Base-by-base conservation (phyloP, 768 basidiomycete genomes). In the Lenzites betulinus region DNA sequence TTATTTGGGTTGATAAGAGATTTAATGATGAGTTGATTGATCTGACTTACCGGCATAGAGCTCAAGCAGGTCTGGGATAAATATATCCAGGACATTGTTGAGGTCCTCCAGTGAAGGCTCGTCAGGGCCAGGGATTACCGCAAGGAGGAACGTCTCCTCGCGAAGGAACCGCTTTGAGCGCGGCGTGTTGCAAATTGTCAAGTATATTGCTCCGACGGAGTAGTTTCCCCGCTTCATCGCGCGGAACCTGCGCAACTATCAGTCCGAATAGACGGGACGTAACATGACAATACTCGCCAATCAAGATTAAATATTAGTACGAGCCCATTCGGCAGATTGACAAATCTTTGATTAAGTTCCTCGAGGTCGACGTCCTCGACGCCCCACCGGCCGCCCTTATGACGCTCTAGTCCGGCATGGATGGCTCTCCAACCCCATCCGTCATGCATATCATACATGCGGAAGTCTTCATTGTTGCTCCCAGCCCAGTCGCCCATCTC, bases 351-450 rank as follows among this genome's bases (percentile, higher is more conserved):
- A 11, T 58, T 18, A 2, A 61, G 4, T 7, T 68, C 53, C 11
- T 54, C 18, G 1, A 69, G 63, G 54, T 67, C 63, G n/a, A 67
- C 61, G 56, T 73, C 71, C 26, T 63, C 48, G 5, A 71, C 48
- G 1, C 42, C 51, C 63, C 63, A 70, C 7, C 1, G 1, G 3
- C 68, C 67, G 8, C 58, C 55, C 5, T 43, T 50, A 0, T 58
- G 60, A 0, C 70, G 56, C 26, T 65, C 44, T 0, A 73, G 56
- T 1, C 69, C 69, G 1, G 71, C 71, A 36, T 66, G 66, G 0
- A 68, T 57, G 0, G 60, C 54, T 4, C 64, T 30, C 72, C 72
- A 73, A 0, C 64, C 67, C 68, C 68, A 72, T 1, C 69, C 69
- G 53, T 73, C 70, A 46, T 53, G 57, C 9, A 72, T 68, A 58